Base-by-base conservation (phyloP, 2,329 filamentous ascomycete genomes). In the Chaetomium sp. region DNA sequence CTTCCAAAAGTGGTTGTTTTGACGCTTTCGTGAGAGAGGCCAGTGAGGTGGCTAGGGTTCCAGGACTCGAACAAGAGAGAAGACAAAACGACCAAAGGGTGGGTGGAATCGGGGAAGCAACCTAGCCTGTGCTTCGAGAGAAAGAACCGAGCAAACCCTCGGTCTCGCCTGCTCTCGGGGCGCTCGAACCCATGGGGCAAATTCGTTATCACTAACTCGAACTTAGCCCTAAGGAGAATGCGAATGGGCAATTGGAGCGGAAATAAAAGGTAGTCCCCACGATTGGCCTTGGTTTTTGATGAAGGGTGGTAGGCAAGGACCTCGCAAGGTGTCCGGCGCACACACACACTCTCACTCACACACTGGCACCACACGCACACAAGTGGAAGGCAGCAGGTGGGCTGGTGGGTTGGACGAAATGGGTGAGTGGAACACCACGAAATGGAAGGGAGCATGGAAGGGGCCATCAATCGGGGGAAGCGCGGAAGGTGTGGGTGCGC, bases 401-500 rank as follows among this genome's bases (percentile, higher is more conserved):
- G 27, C 31, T 38, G n/a, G 33, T 35, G 29, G 58, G 58, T 47
- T 57, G 58, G 25, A 55, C 55, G 47, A 55, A 55, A 54, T 66
- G 60, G 61, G 27, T 49, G 62, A 42, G 56, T 65, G 64, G 65
- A 60, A 51, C 50, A 27, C 21, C 35, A 51, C 31, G 50, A 50
- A 50, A 58, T 63, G 55, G 62, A 59, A 59, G 62, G 55, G 60
- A 38, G 57, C 63, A 65, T 65, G 45, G 63, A 58, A 61, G 58
- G 58, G 33, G 45, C 33, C 13, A 23, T 51, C 10, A 59, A 54
- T 62, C 54, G 60, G 65, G 62, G 64, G 57, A 65, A 56, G 68
- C 33, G 63, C 66, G 63, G 66, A 63, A 58, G 47, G 64, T 65
- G 68, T 67, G 66, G 68, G 64, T 65, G 53, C 63, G 57, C 23